A percentile compares a stretch with the other conserved stretches of the same genome.
Evolutionary conservation across 1,139 yeast species (phyloP).

Genomic region (Yamadazyma pseudoaaseri): DNA sequence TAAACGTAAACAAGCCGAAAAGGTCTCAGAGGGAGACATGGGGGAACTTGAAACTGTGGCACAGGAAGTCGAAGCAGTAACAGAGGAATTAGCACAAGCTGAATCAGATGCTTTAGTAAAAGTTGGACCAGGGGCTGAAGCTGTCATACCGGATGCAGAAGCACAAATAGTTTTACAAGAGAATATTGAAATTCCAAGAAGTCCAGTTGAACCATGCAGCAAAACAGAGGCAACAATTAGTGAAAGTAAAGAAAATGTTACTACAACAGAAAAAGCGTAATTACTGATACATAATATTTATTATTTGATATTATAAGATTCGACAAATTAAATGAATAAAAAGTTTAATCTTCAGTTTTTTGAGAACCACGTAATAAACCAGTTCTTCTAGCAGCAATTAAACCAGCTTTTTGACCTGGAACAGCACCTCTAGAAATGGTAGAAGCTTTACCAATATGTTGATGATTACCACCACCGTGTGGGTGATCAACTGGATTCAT

Average conservation of each 20-base stretch:
- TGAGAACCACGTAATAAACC: constrained; percentile 99
- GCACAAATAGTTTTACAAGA: neutral
- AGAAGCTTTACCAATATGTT: constrained; percentile 99
- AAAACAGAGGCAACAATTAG: neutral
- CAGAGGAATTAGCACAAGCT: constrained; percentile 4
- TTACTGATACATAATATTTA: neutral
- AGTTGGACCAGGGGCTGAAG: constrained; percentile 1
- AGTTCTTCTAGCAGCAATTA: constrained; percentile 99
- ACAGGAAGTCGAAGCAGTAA: neutral
- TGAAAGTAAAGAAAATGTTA: neutral
- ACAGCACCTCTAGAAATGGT: constrained; percentile 99
- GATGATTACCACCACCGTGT: constrained; percentile 99
- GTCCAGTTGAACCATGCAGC: neutral
- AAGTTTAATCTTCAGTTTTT: constrained; percentile 77
- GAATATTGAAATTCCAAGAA: neutral
- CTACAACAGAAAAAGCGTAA: neutral
- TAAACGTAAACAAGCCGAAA: constrained; percentile 4
- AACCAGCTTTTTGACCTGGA: constrained; percentile 99
- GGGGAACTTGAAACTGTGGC: neutral
- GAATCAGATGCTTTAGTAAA: constrained; percentile 1
- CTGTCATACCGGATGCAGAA: neutral
- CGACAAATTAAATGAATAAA: constrained; percentile 7
- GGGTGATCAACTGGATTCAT: constrained; percentile 99
- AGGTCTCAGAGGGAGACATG: neutral
- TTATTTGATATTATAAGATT: neutral